Evolutionary conservation across 495 filamentous ascomycete species (phyloP).

Genomic region (Barbatosphaeria neglecta): DNA sequence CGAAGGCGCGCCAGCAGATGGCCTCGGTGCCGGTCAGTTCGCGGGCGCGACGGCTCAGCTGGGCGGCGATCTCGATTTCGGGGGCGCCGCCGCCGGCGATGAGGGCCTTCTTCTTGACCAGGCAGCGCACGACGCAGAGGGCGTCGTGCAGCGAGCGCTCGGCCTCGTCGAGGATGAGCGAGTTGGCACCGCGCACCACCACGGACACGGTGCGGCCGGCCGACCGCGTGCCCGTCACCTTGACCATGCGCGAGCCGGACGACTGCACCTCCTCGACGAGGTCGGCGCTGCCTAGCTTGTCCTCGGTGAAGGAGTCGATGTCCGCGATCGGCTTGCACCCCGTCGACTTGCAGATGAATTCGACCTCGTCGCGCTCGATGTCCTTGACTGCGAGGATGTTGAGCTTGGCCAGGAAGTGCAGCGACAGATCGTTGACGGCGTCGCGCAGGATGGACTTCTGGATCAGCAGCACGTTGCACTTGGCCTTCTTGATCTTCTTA

Average conservation of each 20-base stretch:
- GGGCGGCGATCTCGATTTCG: constrained; percentile 85
- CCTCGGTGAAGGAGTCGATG: constrained; percentile 96
- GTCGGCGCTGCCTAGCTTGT: constrained; percentile 95
- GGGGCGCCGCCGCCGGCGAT: constrained; percentile 94
- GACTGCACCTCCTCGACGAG: constrained; percentile 85
- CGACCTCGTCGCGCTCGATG: constrained; percentile 95
- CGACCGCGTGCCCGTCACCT: constrained; percentile 80
- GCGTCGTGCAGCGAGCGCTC: constrained; percentile 94
- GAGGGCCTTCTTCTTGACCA: constrained; percentile 97
- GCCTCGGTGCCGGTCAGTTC: constrained; percentile 79
- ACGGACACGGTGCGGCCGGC: constrained; percentile 83
- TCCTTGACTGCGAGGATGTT: constrained; percentile 94
- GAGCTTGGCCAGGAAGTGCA: constrained; percentile 95
- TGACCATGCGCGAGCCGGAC: constrained; percentile 81
- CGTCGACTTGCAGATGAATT: constrained; percentile 96
- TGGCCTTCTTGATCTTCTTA: constrained; percentile 99
- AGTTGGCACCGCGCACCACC: constrained; percentile 87
- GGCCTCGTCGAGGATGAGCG: constrained; percentile 88
- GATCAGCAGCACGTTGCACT: constrained; percentile 96
- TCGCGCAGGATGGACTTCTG: constrained; percentile 97
- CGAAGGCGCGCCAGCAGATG: constrained; percentile 98
- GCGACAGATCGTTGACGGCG: constrained; percentile 90
- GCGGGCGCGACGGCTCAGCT: constrained; percentile 69
- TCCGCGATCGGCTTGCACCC: constrained; percentile 99
- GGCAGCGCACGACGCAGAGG: constrained; percentile 90